Evolutionary conservation across 495 filamentous ascomycete genomes (phyloP).

Genomic region (Hypoxylon cercidicola): DNA sequence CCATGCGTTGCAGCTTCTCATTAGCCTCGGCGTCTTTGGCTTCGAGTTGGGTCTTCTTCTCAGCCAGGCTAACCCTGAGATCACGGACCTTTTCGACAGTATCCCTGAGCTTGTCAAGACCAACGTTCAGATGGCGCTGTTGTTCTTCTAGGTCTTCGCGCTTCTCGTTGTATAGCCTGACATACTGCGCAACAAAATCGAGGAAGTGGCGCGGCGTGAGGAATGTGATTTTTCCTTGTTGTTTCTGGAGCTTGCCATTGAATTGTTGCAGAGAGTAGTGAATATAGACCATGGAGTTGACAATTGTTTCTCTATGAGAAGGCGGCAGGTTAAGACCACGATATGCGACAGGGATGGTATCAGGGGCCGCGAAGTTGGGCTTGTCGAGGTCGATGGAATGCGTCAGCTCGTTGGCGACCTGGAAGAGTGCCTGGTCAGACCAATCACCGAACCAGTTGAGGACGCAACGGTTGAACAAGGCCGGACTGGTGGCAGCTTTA

Average conservation of each 20-base stretch:
- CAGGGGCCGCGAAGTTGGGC: conserved; percentile 83
- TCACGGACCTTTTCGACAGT: conserved; percentile 98
- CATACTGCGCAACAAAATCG: conserved; percentile 98
- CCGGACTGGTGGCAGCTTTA: conserved; percentile 96
- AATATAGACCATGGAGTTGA: conserved; percentile 99
- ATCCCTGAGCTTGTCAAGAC: conserved; percentile 96
- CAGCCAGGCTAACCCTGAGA: conserved; percentile 85
- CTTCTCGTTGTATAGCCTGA: conserved; percentile 97
- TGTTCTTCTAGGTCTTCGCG: conserved; percentile 98
- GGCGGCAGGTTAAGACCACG: conserved; percentile 84
- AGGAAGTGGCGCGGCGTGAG: conserved; percentile 97
- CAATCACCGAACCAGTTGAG: conserved; percentile 99
- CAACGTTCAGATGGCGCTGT: conserved; percentile 96
- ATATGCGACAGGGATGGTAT: conserved; percentile 91
- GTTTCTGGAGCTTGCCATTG: conserved; percentile 88
- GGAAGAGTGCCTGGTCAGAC: conserved; percentile 99
- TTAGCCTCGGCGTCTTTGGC: conserved; percentile 95
- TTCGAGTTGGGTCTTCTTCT: conserved; percentile 93
- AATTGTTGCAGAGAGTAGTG: conserved; percentile 92
- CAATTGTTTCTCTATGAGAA: conserved; percentile 86
- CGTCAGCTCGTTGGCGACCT: conserved; percentile 94
- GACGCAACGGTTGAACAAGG: conserved; percentile 98
- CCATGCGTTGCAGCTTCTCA: conserved; percentile 96
- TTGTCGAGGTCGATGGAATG: conserved; percentile 95
- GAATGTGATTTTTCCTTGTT: conserved; percentile 89